Evolutionary conservation across 2,329 filamentous ascomycete species (phyloP), one percentile per base, ranked within the genome.

Genomic region (Davidsoniella neocaledoniae): DNA sequence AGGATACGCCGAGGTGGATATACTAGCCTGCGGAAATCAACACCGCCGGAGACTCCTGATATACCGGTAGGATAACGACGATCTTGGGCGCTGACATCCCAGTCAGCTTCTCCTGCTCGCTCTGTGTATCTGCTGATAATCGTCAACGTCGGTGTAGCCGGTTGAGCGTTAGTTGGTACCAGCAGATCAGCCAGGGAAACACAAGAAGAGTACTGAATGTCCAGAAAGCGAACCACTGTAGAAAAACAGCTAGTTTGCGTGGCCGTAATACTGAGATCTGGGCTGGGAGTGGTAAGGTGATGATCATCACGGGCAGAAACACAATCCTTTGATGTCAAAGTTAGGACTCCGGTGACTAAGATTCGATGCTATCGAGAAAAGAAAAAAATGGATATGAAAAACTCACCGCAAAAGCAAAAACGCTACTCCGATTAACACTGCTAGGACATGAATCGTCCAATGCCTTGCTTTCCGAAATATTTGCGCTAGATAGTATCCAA

Each of bases 221-320:
- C 81, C 86, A 95, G 63, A 96, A 96, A 3, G 87, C 88, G 60
- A 96, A 94, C 83, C 86, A 93, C 61, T 95, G 88, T 12, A 96
- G 72, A 43, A 83, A 72, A 2, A 62, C 64, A 39, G 91, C 82
- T 70, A 91, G 76, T 1, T 63, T 49, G 2, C 62, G 50, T 0
- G 90, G 88, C 66, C 90, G 93, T 57, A 33, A 12, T 12, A 5
- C 26, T 12, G 26, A 10, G 10, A 33, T 33, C 26, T 33, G 26
- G 26, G 2, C 10, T 33, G 26, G 26, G 10, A 33, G 26, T 12
- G 7, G 26, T 5, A 33, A 10, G 10, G 26, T 10, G 26, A 33
- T 6, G 26, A 33, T 33, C 26, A 33, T 33, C 8, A 33, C 26
- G 2, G 26, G 7, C 26, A 33, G 26, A 33, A 33, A 33, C 26